phyloP scores from a whole-genome alignment of 2,329 filamentous ascomycete genomes.

The Xylaria arbuscula region DNA sequence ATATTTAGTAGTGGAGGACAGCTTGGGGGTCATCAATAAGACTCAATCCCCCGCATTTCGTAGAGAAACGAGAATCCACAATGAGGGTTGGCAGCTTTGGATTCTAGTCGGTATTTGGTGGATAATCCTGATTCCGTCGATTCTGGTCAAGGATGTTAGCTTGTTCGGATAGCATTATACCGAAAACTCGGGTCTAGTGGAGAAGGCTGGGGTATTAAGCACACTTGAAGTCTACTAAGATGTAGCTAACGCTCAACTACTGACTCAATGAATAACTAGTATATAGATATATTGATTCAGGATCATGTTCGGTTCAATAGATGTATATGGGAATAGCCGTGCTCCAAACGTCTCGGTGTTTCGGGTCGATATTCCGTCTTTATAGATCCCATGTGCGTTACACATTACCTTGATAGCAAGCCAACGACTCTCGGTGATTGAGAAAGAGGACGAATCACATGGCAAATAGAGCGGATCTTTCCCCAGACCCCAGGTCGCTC shows the following conservation, averaged over 20 bases:
- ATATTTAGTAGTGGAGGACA: slow-evolving; percentile 1
- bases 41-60: slow-evolving; percentile 28
- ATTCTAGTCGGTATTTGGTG: slow-evolving; percentile 29
- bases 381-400: not conserved
- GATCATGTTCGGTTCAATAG: not conserved
- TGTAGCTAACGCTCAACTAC: not conserved
- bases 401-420: not conserved
- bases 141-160: not conserved
- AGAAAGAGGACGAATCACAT: not conserved
- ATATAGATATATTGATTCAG: not conserved
- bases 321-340: not conserved
- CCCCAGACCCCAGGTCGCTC: slow-evolving; percentile 27
- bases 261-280: not conserved
- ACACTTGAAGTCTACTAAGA: not conserved
- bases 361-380: slow-evolving; percentile 16
- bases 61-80: not conserved
- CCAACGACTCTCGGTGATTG: not conserved
- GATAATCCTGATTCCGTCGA: slow-evolving; percentile 27
- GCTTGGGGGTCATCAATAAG: not conserved
- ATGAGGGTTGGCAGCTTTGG: slow-evolving; percentile 1
- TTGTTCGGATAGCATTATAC: slow-evolving; percentile 29
- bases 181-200: slow-evolving; percentile 16
- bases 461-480: slow-evolving; percentile 4
- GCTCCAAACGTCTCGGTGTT: slow-evolving; percentile 15
- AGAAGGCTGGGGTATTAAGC: slow-evolving; percentile 5